Base-by-base conservation (phyloP, 345 rosid species). In the Sapria himalayana region DNA sequence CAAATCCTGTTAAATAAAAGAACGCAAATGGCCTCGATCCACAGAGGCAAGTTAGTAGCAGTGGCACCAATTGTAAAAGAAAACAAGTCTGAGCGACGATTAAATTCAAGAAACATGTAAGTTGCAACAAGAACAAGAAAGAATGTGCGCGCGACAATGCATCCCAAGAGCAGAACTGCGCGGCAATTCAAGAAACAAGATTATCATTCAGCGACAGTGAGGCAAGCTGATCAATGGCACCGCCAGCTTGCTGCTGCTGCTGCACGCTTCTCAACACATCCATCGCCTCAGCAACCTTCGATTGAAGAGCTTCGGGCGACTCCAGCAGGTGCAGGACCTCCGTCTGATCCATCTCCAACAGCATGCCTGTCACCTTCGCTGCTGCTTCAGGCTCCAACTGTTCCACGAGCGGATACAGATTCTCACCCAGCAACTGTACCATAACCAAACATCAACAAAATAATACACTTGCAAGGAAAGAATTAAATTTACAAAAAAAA, bases 341-440 rank as follows among this genome's bases (percentile, higher is more conserved):
- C 0, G 97, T 73, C 61, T 81, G 92, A 23, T 86, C 97, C 97
- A 86, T 86, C 58, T 86, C 97, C 57, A 86, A 54, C 45, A 86
- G 94, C 97, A 86, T 81, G 14, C 94, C 92, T 1, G 97, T 78
- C 32, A 86, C 94, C 59, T 86, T 86, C 13, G 92, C 97, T 12
- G 92, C 89, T 22, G 89, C 64, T 20, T 78, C 92, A 32, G 76
- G 76, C 60, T 86, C 89, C 38, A 86, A 70, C 61, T 78, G 89
- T 16, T 86, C 97, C 20, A 86, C 97, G 12, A 69, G 75, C 5
- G 94, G 97, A 57, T 86, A 86, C 24, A 86, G 89, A 63, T 59
- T 86, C 75, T 86, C 92, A 2, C 97, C 97, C 46, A 86, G 60
- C 92, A 86, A 70, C 97, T 85, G 49, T 53, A 57, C 27, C 40